A percentile compares a stretch with the other conserved stretches of the same genome.
Conservation (phyloP, 1,284 basidiomycete genomes). For the Ustilago xerochloae region DNA sequence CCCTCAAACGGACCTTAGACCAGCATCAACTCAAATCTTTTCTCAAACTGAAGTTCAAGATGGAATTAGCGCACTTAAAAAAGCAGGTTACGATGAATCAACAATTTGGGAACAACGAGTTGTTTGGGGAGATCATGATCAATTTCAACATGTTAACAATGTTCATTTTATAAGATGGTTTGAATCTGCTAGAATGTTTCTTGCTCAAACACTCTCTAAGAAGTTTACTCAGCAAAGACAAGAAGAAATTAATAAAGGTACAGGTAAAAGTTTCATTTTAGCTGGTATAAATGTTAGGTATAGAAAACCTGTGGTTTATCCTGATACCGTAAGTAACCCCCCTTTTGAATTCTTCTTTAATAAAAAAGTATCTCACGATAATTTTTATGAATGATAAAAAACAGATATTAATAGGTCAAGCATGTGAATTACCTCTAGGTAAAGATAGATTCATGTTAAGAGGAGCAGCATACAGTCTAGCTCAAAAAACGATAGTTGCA, state of each 20-base stretch:
- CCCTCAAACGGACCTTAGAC: slow-evolving; percentile 3
- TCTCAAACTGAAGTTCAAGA: neutral
- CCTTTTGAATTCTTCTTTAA: neutral
- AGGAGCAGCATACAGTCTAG: slow-evolving; percentile 45
- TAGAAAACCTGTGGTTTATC: slow-evolving; percentile 53
- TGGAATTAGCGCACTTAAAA: slow-evolving; percentile 5
- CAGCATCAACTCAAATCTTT: slow-evolving; percentile 19
- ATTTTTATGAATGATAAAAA: neutral
- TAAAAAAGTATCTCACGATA: neutral
- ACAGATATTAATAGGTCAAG: slow-evolving; percentile 52
- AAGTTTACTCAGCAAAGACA: slow-evolving; percentile 17
- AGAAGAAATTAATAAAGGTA: slow-evolving; percentile 47
- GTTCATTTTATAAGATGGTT: slow-evolving; percentile 62
- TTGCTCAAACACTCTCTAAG: slow-evolving; percentile 9
- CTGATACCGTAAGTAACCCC: slow-evolving; percentile 42
- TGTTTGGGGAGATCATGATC: slow-evolving; percentile 56
- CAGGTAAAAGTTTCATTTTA: slow-evolving; percentile 54
- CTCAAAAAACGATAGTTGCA: slow-evolving; percentile 52
- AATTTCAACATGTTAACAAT: slow-evolving; percentile 64
- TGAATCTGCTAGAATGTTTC: slow-evolving; percentile 56
- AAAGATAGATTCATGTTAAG: slow-evolving; percentile 48
- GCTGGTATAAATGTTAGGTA: slow-evolving; percentile 59
- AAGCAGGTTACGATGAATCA: slow-evolving; percentile 16
- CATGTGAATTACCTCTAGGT: slow-evolving; percentile 40
- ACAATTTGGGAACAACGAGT: slow-evolving; percentile 51